Conservation (phyloP, 139 green algal species). For the Limnomonas spitsbergensis region DNA sequence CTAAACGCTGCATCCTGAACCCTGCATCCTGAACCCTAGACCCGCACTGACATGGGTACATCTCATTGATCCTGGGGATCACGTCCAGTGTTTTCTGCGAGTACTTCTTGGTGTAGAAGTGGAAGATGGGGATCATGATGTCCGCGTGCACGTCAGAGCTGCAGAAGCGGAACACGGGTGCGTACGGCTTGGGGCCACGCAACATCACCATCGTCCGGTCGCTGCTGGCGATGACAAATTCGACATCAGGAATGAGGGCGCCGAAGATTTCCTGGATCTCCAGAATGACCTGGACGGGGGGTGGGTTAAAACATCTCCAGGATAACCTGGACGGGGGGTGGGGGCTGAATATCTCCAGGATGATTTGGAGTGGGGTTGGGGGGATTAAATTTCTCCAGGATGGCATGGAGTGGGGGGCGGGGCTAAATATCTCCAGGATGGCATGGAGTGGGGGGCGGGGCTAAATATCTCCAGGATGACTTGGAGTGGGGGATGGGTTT, state of each 20-base stretch:
- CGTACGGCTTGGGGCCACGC: conserved; percentile 16
- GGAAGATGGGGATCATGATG: conserved; percentile 35
- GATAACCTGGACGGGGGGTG: too few relatives aligned
- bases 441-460: not conserved
- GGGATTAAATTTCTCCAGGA: not conserved
- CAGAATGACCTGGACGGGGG: conserved; percentile 24
- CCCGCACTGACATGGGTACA: conserved; percentile 27
- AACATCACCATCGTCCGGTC: conserved; percentile 31
- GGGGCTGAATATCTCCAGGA: not conserved
- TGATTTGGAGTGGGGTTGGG: not conserved
- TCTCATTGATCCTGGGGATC: not conserved
- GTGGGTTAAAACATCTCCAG: not conserved
- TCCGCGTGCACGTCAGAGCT: conserved; percentile 28
- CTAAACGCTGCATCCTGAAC: too few relatives aligned
- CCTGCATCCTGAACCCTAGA: too few relatives aligned
- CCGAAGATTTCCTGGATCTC: conserved; percentile 36
- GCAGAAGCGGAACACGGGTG: conserved; percentile 25
- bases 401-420: not conserved
- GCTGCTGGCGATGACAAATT: conserved; percentile 38
- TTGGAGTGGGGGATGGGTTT: too few relatives aligned
- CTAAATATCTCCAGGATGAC: not conserved
- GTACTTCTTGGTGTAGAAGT: conserved; percentile 52
- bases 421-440: not conserved
- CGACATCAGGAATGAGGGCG: conserved; percentile 30
- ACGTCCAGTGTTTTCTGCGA: conserved; percentile 14